phyloP scores from a whole-genome alignment of 176 grass and related monocot genomes.

The Bolboschoenus planiculmis region DNA sequence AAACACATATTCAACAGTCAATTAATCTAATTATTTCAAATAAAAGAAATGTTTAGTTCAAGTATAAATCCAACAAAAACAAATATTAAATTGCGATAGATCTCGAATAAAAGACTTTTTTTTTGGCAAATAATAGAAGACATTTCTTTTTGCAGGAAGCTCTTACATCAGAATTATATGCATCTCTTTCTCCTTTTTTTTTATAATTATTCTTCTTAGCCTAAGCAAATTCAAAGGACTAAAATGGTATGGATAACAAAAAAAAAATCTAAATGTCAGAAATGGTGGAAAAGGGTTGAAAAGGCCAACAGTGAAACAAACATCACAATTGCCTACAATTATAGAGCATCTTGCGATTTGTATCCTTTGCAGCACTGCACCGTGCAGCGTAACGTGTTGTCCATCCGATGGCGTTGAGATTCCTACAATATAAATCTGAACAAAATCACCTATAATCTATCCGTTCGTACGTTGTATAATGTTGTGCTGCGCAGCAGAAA shows the following conservation, averaged over 20 bases:
- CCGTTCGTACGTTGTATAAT: too few species aligned
- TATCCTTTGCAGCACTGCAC: too few species aligned
- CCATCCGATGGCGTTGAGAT: too few species aligned
- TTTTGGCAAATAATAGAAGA: too few species aligned
- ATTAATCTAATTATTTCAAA: background rate
- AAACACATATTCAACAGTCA: background rate
- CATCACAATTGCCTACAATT: conserved; percentile 10
- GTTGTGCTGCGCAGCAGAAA: too few species aligned
- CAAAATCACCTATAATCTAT: too few species aligned
- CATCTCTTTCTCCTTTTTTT: background rate
- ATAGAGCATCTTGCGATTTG: background rate
- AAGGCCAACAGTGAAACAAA: background rate
- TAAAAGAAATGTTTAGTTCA: background rate
- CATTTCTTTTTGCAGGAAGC: background rate
- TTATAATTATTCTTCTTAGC: background rate
- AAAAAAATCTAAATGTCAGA: background rate
- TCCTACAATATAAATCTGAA: too few species aligned
- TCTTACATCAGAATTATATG: too few species aligned
- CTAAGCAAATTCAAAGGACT: background rate
- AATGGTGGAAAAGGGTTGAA: background rate
- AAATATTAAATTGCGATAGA: background rate
- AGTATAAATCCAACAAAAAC: background rate
- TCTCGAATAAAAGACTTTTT: background rate
- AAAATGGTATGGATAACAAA: background rate
- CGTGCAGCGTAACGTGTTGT: too few species aligned